Evolutionary conservation across 78 protist species (phyloP).

Genomic region (Dictyostelium firmibasis): DNA sequence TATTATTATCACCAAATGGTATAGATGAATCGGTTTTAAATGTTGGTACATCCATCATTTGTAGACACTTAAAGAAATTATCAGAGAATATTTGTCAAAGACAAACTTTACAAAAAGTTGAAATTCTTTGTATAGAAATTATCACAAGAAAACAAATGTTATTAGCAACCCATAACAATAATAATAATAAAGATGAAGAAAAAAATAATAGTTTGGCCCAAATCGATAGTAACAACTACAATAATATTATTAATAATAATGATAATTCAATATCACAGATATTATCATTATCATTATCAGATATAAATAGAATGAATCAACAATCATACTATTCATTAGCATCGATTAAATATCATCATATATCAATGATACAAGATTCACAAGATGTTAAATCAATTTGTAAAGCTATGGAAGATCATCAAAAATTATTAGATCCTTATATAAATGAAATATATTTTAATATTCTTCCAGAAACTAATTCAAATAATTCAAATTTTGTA

Average conservation of each 20-base stretch:
- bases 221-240: no score
- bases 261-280: background rate
- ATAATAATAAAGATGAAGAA: background rate
- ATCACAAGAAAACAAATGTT: constrained; percentile 49
- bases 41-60: constrained; percentile 44
- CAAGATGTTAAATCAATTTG: background rate
- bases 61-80: background rate
- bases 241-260: no score
- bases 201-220: no score
- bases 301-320: background rate
- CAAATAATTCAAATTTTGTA: background rate
- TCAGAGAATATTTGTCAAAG: background rate
- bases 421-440: background rate
- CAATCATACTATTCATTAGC: background rate
- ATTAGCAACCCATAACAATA: background rate
- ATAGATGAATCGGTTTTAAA: constrained; percentile 38
- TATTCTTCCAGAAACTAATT: background rate
- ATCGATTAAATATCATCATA: background rate
- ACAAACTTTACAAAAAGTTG: constrained; percentile 26
- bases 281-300: constrained; percentile 31
- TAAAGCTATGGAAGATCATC: background rate
- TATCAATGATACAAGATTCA: background rate
- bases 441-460: background rate
- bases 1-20: constrained; percentile 13
- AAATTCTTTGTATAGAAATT: constrained; percentile 36